phyloP scores from a whole-genome alignment of 2,329 filamentous ascomycete species.

The Microcyclospora pomicola region DNA sequence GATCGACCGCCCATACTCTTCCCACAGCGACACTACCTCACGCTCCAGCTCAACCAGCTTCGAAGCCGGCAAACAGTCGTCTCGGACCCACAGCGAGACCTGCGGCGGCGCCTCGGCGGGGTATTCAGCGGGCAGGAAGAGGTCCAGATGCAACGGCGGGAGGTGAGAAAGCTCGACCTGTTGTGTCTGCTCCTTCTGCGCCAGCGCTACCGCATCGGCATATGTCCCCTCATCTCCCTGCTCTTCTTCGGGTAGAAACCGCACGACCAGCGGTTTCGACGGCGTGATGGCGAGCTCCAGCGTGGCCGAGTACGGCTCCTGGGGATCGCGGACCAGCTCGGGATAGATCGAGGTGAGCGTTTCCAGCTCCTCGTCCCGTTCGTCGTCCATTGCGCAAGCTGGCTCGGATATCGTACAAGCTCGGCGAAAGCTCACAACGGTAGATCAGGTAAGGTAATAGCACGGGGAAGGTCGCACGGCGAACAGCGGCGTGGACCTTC shows the following conservation, averaged over 20 bases:
- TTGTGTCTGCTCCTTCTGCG: slow-evolving; percentile 13
- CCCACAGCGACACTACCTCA: slow-evolving; percentile 41
- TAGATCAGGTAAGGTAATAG: not conserved
- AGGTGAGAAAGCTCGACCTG: slow-evolving; percentile 41
- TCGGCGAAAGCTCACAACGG: not conserved
- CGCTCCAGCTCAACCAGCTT: slow-evolving; percentile 32
- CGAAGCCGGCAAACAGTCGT: slow-evolving; percentile 38
- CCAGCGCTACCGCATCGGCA: slow-evolving; percentile 5
- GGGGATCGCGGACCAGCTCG: slow-evolving; percentile 39
- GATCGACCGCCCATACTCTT: slow-evolving; percentile 43
- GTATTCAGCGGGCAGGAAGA: slow-evolving; percentile 42
- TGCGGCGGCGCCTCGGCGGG: slow-evolving; percentile 38
- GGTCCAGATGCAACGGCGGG: slow-evolving; percentile 40
- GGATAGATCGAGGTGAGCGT: slow-evolving; percentile 49
- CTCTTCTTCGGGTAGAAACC: slow-evolving; percentile 13
- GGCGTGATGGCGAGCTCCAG: slow-evolving; percentile 45
- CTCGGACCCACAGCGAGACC: slow-evolving; percentile 35
- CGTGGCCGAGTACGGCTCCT: slow-evolving; percentile 34
- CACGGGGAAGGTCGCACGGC: slow-evolving; percentile 7
- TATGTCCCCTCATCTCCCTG: slow-evolving; percentile 1
- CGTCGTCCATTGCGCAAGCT: slow-evolving; percentile 33
- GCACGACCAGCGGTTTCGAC: slow-evolving; percentile 33
- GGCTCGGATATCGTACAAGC: slow-evolving; percentile 10
- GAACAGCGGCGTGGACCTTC: slow-evolving; percentile 6
- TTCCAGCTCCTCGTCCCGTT: slow-evolving; percentile 45